These are phyloP conservation scores for Carallia brachiata DNA, from an alignment of 345 rosid genomes.

Conservation along the genomic window DNA sequence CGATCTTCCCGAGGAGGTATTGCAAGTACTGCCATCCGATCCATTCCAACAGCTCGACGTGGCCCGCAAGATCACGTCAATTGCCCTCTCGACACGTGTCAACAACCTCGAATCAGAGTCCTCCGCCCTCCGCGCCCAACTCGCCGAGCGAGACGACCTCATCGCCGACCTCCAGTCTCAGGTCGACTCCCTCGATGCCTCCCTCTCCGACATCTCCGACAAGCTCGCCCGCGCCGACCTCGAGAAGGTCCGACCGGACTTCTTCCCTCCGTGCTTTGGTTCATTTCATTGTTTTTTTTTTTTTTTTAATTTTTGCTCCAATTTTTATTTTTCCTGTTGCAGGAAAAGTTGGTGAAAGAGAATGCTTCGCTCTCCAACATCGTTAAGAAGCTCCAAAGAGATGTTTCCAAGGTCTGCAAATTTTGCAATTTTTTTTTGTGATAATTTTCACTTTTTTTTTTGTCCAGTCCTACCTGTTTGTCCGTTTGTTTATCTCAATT, in stretches of 20 bases:
- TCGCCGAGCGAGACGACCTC: conserved; percentile 63
- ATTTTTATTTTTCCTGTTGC: neutral
- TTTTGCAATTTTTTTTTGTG: neutral
- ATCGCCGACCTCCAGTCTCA: conserved; percentile 63
- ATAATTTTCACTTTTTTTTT: neutral
- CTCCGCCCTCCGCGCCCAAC: conserved; percentile 44
- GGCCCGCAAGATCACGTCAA: conserved; percentile 95
- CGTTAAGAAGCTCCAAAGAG: conserved; percentile 87
- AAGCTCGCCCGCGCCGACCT: conserved; percentile 53
- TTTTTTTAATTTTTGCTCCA: neutral
- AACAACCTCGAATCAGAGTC: conserved; percentile 79
- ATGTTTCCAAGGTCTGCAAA: conserved; percentile 71
- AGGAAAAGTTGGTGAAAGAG: conserved; percentile 75
- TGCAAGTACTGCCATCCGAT: conserved; percentile 76
- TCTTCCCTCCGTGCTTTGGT: neutral
- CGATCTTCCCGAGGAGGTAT: conserved; percentile 77
- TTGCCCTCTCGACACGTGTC: conserved; percentile 87
- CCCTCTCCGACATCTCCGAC: conserved; percentile 56
- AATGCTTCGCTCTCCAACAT: conserved; percentile 57
- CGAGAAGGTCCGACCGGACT: conserved; percentile 53
- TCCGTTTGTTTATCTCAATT: too few species aligned
- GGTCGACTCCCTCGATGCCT: conserved; percentile 62
- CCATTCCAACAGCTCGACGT: conserved; percentile 93
- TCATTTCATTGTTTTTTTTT: neutral
- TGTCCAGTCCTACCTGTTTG: too few species aligned